Evolutionary conservation across 2,329 filamentous ascomycete genomes (phyloP), one percentile per base, ranked within the genome.

Genomic region (Laburnicola sp.): DNA sequence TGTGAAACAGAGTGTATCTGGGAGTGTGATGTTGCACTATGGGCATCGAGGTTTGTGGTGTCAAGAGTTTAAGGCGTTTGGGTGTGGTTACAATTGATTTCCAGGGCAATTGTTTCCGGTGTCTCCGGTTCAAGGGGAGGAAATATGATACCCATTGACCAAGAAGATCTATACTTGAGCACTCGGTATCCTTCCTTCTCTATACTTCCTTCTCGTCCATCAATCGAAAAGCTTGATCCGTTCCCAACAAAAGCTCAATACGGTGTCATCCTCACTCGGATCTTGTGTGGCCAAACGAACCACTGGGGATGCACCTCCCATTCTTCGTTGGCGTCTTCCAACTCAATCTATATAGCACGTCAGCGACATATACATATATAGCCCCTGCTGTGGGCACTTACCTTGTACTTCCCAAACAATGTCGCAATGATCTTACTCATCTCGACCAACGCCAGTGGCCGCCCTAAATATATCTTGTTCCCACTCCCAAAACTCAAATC

Each of bases 401-500:
- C 71, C 56, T 79, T 68, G 56, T 79, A 82, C 35, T 58, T 69
- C 6, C 57, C 60, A 54, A 79, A 71, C 40, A 82, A 50, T 31
- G 80, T 76, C 3, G 81, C 80, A 31, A 82, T 68, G 31, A 84
- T 75, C 73, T 85, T 86, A 37, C 60, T 63, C 45, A 70, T 39
- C 54, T 72, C 66, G 4, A 69, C 58, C 34, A 63, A 37, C 30
- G 66, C 69, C 27, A 71, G 40, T 27, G 63, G 57, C 5, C 58
- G 51, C 1, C 68, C 69, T 11, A 71, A 44, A 52, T 69, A 72
- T 4, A 60, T 54, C 4, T 68, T 55, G 27, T 64, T 68, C 3
- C 69, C 68, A 3, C 53, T 53, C 4, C 68, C 69, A 49, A 70
- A 72, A 8, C 60, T 45, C 53, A 71, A 47, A 41, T 70, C 65